Evolutionary conservation across 169 alveolate species (phyloP).

Genomic region (Cryptosporidium felis): DNA sequence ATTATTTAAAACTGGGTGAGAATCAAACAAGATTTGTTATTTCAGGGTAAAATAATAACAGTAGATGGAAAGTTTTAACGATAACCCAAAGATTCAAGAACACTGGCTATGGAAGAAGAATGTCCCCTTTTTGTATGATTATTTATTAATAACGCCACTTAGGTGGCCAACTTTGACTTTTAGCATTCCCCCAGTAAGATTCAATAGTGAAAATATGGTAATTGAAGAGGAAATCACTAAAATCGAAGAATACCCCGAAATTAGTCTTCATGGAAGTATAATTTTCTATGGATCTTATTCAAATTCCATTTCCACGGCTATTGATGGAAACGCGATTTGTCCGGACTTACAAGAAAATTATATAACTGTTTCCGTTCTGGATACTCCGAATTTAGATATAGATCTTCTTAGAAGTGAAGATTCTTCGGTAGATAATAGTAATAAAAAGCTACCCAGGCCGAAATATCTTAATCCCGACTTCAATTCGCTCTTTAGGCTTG

Average conservation of each 20-base stretch:
- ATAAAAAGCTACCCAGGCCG: not conserved
- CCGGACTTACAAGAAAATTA: not conserved
- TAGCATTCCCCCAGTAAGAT: conserved; percentile 50
- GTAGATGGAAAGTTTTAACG: not conserved
- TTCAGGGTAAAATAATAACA: not conserved
- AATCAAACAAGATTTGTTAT: no score
- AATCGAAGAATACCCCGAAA: not conserved
- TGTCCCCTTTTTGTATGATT: conserved; percentile 66
- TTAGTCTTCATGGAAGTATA: not conserved
- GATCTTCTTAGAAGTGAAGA: conserved; percentile 27
- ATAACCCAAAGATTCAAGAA: conserved; percentile 53
- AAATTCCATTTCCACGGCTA: no score
- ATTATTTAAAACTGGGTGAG: not conserved
- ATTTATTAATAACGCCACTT: conserved; percentile 47
- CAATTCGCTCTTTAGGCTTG: not conserved
- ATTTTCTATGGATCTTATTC: conserved; percentile 41
- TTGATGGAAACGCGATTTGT: not conserved
- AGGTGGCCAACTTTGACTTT: conserved; percentile 64
- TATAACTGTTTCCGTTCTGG: conserved; percentile 18
- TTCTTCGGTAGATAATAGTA: not conserved
- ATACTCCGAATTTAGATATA: conserved; percentile 35
- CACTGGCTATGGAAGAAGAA: conserved; percentile 67
- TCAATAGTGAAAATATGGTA: conserved; percentile 48
- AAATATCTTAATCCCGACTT: conserved; percentile 35
- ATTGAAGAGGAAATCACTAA: not conserved